phyloP scores from a whole-genome alignment of 257 asterid species.

The Primulina eburnea region DNA sequence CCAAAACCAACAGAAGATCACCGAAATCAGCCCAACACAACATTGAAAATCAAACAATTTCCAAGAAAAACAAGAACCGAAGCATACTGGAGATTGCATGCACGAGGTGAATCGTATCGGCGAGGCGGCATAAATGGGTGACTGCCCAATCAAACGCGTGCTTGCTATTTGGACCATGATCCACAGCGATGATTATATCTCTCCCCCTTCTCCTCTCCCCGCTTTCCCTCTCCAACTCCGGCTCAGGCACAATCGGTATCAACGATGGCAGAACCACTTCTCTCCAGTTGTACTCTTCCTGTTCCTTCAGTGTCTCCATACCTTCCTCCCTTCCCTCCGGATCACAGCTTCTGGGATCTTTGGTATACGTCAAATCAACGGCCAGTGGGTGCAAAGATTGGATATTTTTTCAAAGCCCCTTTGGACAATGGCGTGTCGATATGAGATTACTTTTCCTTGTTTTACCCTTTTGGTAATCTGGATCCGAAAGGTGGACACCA shows the following conservation, averaged over 20 bases:
- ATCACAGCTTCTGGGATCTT: neutral
- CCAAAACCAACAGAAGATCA: too few species aligned
- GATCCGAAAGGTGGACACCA: neutral
- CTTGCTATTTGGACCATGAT: slow-evolving; percentile 90
- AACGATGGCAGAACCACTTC: slow-evolving; percentile 66
- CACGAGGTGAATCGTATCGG: slow-evolving; percentile 80
- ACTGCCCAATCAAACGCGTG: slow-evolving; percentile 96
- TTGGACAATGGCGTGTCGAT: too few species aligned
- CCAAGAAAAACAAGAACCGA: neutral
- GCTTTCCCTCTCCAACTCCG: slow-evolving; percentile 70
- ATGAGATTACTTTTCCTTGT: too few species aligned
- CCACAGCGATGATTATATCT: slow-evolving; percentile 71
- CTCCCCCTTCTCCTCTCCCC: slow-evolving; percentile 91
- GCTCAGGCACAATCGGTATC: slow-evolving; percentile 53
- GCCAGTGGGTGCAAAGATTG: too few species aligned
- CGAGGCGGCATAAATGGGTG: slow-evolving; percentile 82
- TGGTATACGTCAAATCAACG: too few species aligned
- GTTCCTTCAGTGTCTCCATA: slow-evolving; percentile 73
- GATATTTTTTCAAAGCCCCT: too few species aligned
- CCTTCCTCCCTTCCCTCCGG: neutral
- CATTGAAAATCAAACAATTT: neutral
- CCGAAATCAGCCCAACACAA: neutral
- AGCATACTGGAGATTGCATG: slow-evolving; percentile 65
- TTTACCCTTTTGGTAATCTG: too few species aligned
- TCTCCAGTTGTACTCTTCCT: slow-evolving; percentile 77